Percentiles rank a stretch among this genome's conserved stretches.
Evolutionary conservation across 208 protist species (phyloP).

Genomic region (Leishmania amazonensis): DNA sequence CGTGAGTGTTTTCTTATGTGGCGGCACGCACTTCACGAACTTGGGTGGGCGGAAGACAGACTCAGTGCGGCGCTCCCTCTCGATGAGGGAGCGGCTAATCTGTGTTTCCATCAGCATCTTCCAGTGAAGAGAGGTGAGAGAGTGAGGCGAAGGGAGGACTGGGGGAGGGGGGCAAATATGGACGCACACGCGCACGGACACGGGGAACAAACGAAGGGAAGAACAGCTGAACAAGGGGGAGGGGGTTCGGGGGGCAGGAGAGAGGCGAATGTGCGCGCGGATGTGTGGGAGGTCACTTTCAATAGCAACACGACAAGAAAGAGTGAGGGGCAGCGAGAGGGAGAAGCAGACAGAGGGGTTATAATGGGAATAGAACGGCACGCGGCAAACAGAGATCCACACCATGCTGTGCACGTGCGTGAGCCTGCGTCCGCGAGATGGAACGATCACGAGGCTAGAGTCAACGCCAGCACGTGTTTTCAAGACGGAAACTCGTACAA

Average conservation of each 20-base stretch:
- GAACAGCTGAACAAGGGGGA: background rate
- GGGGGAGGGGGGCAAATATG: background rate
- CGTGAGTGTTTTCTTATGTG: constrained; percentile 50
- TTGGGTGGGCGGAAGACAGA: constrained; percentile 74
- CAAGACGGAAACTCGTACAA: too few species aligned
- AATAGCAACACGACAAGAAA: background rate
- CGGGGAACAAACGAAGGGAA: background rate
- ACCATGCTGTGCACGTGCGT: background rate
- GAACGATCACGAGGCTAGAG: background rate
- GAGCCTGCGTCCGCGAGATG: background rate
- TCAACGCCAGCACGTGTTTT: background rate
- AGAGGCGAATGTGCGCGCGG: background rate
- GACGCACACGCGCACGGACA: background rate
- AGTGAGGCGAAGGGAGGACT: background rate
- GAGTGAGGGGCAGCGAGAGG: background rate
- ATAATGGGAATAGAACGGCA: background rate
- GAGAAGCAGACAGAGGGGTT: background rate
- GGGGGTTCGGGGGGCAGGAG: background rate
- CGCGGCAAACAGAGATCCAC: background rate
- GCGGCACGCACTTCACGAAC: constrained; percentile 39
- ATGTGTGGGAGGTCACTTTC: background rate
- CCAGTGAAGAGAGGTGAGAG: background rate
- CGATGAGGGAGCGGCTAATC: constrained; percentile 48
- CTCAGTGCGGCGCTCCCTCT: constrained; percentile 55
- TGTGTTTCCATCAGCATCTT: constrained; percentile 46